These are phyloP conservation scores for Tetrastigma voinierianum DNA, from an alignment of 164 flowering plant species.

Conservation along the genomic window DNA sequence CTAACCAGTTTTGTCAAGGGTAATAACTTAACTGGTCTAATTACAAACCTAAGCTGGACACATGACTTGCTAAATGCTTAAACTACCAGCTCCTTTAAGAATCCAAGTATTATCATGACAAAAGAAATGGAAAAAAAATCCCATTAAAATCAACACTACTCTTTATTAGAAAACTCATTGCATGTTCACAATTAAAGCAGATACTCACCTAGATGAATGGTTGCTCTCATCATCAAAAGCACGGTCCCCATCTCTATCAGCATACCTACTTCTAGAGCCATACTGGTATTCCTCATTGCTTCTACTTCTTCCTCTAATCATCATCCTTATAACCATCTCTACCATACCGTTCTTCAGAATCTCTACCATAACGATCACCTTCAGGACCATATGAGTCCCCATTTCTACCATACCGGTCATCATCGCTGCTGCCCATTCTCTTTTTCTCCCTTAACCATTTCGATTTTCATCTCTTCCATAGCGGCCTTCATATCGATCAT, in stretches of 20 bases:
- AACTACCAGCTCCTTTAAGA: too few relatives aligned
- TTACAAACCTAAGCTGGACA: too few relatives aligned
- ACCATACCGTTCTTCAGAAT: slow-evolving; percentile 60
- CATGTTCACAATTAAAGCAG: not conserved
- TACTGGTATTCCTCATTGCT: slow-evolving; percentile 58
- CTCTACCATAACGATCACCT: slow-evolving; percentile 65
- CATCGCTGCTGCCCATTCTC: slow-evolving; percentile 68
- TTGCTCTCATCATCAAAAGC: slow-evolving; percentile 74
- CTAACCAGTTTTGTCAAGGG: too few relatives aligned
- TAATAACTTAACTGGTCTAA: too few relatives aligned
- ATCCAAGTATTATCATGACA: too few relatives aligned
- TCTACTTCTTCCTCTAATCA: slow-evolving; percentile 64
- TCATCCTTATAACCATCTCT: slow-evolving; percentile 73
- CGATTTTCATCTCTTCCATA: slow-evolving; percentile 62
- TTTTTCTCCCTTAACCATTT: slow-evolving; percentile 76
- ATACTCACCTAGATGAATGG: slow-evolving; percentile 73
- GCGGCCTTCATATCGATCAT: slow-evolving; percentile 60
- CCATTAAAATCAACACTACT: too few relatives aligned
- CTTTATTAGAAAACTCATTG: not conserved
- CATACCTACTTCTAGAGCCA: slow-evolving; percentile 70
- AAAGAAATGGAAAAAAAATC: not conserved
- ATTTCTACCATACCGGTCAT: slow-evolving; percentile 61
- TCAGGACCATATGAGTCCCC: slow-evolving; percentile 61
- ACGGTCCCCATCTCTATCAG: slow-evolving; percentile 65
- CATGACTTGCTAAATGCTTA: too few relatives aligned